These are phyloP conservation scores for Penicillium mononematosum DNA, from an alignment of 495 filamentous ascomycete genomes.

Conservation along the genomic window DNA sequence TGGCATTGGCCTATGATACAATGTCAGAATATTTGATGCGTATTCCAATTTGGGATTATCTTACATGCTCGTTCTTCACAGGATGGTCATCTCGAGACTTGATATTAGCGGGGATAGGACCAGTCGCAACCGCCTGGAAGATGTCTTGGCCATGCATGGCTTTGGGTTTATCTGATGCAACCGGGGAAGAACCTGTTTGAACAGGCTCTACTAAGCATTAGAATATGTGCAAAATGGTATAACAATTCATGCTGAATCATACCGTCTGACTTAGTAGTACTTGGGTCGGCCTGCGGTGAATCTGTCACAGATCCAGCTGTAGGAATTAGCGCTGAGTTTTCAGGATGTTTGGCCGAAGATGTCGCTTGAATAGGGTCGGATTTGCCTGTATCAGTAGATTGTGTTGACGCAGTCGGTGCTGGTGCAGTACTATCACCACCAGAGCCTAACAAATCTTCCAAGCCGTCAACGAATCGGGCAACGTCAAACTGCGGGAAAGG, in stretches of 20 bases:
- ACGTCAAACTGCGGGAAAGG: slow-evolving; percentile 37
- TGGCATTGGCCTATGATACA: slow-evolving; percentile 34
- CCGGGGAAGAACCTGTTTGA: slow-evolving; percentile 1
- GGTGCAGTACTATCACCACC: slow-evolving; percentile 13
- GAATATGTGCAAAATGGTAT: neutral
- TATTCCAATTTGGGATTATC: slow-evolving; percentile 19
- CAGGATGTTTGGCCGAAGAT: neutral
- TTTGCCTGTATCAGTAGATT: neutral
- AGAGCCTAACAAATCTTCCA: slow-evolving; percentile 27
- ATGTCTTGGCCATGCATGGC: slow-evolving; percentile 43
- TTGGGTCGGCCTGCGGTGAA: neutral
- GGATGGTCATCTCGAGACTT: slow-evolving; percentile 51
- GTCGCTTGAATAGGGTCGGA: neutral
- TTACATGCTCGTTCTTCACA: slow-evolving; percentile 47
- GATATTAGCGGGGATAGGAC: slow-evolving; percentile 55
- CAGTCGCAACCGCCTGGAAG: slow-evolving; percentile 61
- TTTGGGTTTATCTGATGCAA: slow-evolving; percentile 3
- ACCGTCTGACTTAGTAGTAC: neutral
- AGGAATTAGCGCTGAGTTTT: neutral
- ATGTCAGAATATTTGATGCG: slow-evolving; percentile 12
- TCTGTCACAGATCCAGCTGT: neutral
- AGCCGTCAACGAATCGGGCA: slow-evolving; percentile 21
- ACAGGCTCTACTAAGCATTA: slow-evolving; percentile 11
- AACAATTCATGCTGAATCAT: neutral
- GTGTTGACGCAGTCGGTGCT: neutral